Percentiles rank a stretch among this genome's conserved stretches.
These are phyloP conservation scores for Brassica incana DNA, from an alignment of 345 rosid genomes.

Conservation along the genomic window DNA sequence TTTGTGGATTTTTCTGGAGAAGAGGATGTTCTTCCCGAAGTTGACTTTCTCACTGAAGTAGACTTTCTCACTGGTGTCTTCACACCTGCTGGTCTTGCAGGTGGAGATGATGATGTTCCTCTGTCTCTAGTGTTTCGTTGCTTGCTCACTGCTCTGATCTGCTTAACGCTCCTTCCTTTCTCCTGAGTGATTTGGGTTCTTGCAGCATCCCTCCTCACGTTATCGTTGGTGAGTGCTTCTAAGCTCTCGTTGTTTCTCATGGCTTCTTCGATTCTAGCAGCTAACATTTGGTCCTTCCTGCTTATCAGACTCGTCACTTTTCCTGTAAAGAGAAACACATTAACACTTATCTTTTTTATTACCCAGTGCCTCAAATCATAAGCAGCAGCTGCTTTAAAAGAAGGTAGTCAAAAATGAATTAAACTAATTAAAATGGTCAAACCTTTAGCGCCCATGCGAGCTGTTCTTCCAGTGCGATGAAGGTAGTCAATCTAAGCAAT, in stretches of 20 bases:
- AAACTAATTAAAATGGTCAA: slow-evolving; percentile 1
- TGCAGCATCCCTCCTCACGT: slow-evolving; percentile 66
- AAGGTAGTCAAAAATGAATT: background rate
- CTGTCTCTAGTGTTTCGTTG: slow-evolving; percentile 43
- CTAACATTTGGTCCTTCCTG: slow-evolving; percentile 56
- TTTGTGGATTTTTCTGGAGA: slow-evolving; percentile 46
- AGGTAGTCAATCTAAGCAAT: slow-evolving; percentile 81
- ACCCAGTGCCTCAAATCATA: background rate
- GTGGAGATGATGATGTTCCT: slow-evolving; percentile 29
- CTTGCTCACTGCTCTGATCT: slow-evolving; percentile 48
- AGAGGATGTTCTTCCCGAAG: slow-evolving; percentile 34
- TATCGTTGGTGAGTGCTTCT: slow-evolving; percentile 65
- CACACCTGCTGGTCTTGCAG: slow-evolving; percentile 27
- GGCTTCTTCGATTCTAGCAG: slow-evolving; percentile 73
- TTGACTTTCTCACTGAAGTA: slow-evolving; percentile 34
- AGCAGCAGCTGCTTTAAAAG: background rate
- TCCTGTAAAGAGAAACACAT: slow-evolving; percentile 48
- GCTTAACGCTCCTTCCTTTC: slow-evolving; percentile 54
- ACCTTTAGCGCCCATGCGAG: slow-evolving; percentile 99
- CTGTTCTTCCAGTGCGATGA: slow-evolving; percentile 96
- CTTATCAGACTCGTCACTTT: slow-evolving; percentile 89
- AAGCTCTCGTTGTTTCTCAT: slow-evolving; percentile 82
- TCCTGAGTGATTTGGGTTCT: slow-evolving; percentile 64
- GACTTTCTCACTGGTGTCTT: slow-evolving; percentile 35
- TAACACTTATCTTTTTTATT: background rate